phyloP scores from a whole-genome alignment of 169 alveolate species.

The Plasmodium gaboni region DNA sequence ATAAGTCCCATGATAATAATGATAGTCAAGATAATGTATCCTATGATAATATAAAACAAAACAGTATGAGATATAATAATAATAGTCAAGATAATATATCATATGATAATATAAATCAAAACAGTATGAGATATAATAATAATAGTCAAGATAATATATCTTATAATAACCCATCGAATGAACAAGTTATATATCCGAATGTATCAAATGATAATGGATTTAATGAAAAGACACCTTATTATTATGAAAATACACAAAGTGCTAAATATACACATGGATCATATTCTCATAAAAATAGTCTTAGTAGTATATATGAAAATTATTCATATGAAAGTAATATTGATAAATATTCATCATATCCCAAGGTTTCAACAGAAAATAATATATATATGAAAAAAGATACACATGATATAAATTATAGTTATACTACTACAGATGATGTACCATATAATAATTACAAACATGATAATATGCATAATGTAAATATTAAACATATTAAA shows the following conservation, averaged over 20 bases:
- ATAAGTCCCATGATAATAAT: too few species aligned
- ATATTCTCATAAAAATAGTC: not conserved
- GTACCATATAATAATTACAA: not conserved
- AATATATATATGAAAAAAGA: not conserved
- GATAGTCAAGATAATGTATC: too few species aligned
- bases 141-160: too few species aligned
- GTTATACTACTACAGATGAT: not conserved
- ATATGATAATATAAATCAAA: too few species aligned
- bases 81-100: too few species aligned
- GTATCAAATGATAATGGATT: not conserved
- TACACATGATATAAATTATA: not conserved
- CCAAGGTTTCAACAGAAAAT: not conserved
- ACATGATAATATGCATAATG: not conserved
- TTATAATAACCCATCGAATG: not conserved
- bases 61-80: too few species aligned
- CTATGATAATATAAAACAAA: too few species aligned
- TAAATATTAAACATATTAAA: constrained; percentile 5
- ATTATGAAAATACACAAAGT: constrained; percentile 8
- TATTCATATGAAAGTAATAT: not conserved
- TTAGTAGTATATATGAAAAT: not conserved
- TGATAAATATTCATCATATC: not conserved
- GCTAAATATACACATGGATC: not conserved
- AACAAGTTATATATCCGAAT: not conserved
- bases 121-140: too few species aligned
- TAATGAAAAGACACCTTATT: not conserved